Conservation (phyloP, 257 asterid species). For the Paraleonurus japonicus region DNA sequence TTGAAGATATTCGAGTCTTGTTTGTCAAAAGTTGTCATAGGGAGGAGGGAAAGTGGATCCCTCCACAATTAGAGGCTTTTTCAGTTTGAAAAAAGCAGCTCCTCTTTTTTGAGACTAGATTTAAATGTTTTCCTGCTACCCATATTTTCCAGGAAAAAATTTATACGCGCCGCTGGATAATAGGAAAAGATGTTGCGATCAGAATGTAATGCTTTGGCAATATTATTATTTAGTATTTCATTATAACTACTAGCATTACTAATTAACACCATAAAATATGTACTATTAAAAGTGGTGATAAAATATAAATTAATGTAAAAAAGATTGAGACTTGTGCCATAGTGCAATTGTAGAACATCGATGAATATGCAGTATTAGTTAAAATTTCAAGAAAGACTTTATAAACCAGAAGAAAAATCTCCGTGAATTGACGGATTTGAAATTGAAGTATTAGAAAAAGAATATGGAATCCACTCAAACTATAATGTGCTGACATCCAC, state of each 20-base stretch:
- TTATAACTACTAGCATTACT: background rate
- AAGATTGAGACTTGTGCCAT: background rate
- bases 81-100: slow-evolving; percentile 20
- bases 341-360: background rate
- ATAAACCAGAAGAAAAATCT: background rate
- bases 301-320: background rate
- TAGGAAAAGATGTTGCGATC: background rate
- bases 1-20: too few species aligned
- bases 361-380: background rate
- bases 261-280: too few species aligned
- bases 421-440: too few species aligned
- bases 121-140: background rate
- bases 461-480: background rate
- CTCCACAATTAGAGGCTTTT: slow-evolving; percentile 41
- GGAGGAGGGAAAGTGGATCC: slow-evolving; percentile 28
- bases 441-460: background rate
- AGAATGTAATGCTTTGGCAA: background rate
- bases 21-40: slow-evolving; percentile 22
- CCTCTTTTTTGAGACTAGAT: slow-evolving; percentile 26
- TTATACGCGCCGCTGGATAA: background rate
- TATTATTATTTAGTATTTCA: background rate
- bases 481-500: background rate
- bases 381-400: background rate
- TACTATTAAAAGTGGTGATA: too few species aligned
- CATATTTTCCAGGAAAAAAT: background rate